These are phyloP conservation scores for Gonapodya prolifera DNA, from an alignment of 192 early-diverging fungal genomes.

Conservation along the genomic window DNA sequence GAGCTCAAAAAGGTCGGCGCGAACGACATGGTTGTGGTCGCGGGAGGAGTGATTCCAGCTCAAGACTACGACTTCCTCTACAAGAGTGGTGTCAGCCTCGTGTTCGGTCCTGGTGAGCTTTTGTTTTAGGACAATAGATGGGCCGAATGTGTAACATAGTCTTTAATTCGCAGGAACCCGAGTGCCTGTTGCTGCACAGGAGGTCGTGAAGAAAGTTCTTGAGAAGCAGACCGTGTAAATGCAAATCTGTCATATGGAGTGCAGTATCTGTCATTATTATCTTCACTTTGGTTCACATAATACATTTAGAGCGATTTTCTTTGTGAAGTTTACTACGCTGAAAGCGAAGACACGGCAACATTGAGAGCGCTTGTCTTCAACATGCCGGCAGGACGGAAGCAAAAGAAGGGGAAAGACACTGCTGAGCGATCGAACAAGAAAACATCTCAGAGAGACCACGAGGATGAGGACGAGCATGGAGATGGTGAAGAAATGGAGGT, in stretches of 20 bases:
- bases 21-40: slow-evolving; percentile 58
- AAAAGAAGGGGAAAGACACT: background rate
- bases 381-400: background rate
- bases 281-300: too few species aligned
- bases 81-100: slow-evolving; percentile 61
- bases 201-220: slow-evolving; percentile 58
- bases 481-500: background rate
- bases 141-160: background rate
- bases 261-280: too few species aligned
- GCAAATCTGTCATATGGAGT: too few species aligned
- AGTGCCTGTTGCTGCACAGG: slow-evolving; percentile 69
- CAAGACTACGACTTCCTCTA: slow-evolving; percentile 78
- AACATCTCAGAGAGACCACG: background rate
- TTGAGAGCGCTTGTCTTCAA: too few species aligned
- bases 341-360: too few species aligned
- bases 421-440: background rate
- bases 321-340: too few species aligned
- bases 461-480: background rate
- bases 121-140: slow-evolving; percentile 2
- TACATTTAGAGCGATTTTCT: too few species aligned
- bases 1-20: slow-evolving; percentile 68
- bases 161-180: slow-evolving; percentile 33
- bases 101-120: slow-evolving; percentile 67
- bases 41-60: slow-evolving; percentile 76
- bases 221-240: background rate